phyloP scores from a whole-genome alignment of 345 rosid species.

The Populus davidiana region DNA sequence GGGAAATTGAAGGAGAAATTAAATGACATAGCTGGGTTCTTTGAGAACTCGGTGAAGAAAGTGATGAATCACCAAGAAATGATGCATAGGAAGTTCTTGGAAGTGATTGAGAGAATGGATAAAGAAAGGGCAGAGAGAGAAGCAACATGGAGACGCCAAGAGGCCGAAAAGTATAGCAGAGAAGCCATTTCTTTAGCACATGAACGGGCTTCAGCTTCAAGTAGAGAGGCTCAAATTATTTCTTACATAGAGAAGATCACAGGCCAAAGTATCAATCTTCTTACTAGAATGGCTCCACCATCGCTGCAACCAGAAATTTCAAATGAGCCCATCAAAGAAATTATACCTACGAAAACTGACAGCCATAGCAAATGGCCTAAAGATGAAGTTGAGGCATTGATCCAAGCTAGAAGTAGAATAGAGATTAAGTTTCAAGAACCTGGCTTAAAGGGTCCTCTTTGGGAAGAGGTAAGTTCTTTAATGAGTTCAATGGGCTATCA shows the following conservation, averaged over 20 bases:
- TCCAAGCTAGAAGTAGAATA: constrained; percentile 29
- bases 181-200: constrained; percentile 42
- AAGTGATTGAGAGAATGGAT: constrained; percentile 43
- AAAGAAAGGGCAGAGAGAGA: constrained; percentile 39
- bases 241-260: constrained; percentile 41
- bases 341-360: constrained; percentile 4
- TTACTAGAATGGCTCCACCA: constrained; percentile 15
- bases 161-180: constrained; percentile 30
- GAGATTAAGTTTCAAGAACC: constrained; percentile 40
- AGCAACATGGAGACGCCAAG: constrained; percentile 37
- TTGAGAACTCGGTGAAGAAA: constrained; percentile 40
- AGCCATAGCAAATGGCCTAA: constrained; percentile 35
- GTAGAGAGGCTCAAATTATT: constrained; percentile 40
- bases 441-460: constrained; percentile 38
- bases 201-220: constrained; percentile 38
- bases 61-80: constrained; percentile 49
- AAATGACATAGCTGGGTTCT: constrained; percentile 23
- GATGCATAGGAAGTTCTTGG: constrained; percentile 37
- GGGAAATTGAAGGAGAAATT: constrained; percentile 32
- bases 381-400: constrained; percentile 46
- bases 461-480: constrained; percentile 42
- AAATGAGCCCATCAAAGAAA: constrained; percentile 16
- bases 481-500: constrained; percentile 43
- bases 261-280: constrained; percentile 40
- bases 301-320: constrained; percentile 17